Evolutionary conservation across 768 basidiomycete species (phyloP).

Genomic region (Lepiota brunneoincarnata): DNA sequence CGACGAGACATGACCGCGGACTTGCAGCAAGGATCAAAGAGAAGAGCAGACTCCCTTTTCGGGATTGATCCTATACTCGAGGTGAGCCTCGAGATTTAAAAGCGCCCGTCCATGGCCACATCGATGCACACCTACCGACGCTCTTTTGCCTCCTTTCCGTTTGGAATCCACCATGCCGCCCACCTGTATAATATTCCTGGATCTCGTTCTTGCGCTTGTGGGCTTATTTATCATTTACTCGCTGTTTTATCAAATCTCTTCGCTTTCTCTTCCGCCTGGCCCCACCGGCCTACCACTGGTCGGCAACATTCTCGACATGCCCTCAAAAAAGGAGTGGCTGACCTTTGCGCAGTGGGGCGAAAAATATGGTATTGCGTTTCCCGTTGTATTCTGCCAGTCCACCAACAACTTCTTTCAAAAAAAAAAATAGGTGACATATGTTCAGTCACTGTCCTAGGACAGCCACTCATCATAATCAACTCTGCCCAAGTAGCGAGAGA

Average conservation of each 20-base stretch:
- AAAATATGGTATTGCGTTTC: constrained; percentile 39
- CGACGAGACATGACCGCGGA: constrained; percentile 37
- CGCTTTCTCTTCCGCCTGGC: constrained; percentile 43
- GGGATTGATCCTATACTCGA: constrained; percentile 16
- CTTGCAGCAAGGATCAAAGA: constrained; percentile 23
- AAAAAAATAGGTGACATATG: constrained; percentile 50
- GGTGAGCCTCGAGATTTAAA: constrained; percentile 9
- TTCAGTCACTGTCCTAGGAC: constrained; percentile 58
- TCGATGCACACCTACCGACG: neutral
- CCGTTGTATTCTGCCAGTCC: neutral
- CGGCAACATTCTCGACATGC: constrained; percentile 55
- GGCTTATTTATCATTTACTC: constrained; percentile 33
- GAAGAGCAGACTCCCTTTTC: constrained; percentile 12
- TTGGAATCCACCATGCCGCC: constrained; percentile 24
- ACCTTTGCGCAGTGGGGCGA: constrained; percentile 52
- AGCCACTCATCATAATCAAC: constrained; percentile 56
- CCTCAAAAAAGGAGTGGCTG: constrained; percentile 46
- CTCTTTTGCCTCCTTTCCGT: constrained; percentile 16
- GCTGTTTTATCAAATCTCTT: constrained; percentile 21
- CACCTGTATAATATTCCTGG: constrained; percentile 24
- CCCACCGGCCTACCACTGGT: constrained; percentile 52
- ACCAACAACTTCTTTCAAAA: neutral
- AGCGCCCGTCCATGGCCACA: neutral
- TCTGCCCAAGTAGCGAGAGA: constrained; percentile 48
- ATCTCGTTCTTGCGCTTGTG: constrained; percentile 31